A percentile compares a stretch with the other conserved stretches of the same genome.
Conservation (phyloP, 176 grass and related monocot genomes). For the Oryza glaberrima region DNA sequence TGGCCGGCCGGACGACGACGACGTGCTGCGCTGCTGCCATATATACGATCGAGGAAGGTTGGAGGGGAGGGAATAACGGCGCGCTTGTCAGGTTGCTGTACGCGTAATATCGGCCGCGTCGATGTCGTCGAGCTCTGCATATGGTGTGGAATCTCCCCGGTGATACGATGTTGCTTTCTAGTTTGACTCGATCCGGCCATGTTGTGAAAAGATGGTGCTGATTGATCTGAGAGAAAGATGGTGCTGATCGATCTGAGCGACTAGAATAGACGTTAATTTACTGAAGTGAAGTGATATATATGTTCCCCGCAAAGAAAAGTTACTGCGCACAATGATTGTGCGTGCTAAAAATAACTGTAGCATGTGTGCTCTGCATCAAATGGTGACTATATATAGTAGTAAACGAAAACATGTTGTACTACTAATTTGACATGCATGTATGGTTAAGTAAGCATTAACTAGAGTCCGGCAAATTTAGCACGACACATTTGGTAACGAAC, state of each 20-base stretch:
- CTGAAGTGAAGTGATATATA: too few species aligned
- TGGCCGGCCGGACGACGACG: constrained; percentile 13
- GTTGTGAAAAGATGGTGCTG: background rate
- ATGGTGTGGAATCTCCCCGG: constrained; percentile 15
- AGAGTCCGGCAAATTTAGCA: background rate
- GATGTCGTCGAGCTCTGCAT: background rate
- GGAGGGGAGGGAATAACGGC: constrained; percentile 29
- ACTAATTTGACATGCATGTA: background rate
- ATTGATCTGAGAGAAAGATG: background rate
- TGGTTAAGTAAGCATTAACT: background rate
- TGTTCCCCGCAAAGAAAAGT: too few species aligned
- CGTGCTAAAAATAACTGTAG: too few species aligned
- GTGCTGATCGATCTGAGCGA: too few species aligned
- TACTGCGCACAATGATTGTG: too few species aligned
- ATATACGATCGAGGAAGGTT: background rate
- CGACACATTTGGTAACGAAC: background rate
- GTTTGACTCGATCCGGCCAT: background rate
- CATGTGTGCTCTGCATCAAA: too few species aligned
- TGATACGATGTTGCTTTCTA: background rate
- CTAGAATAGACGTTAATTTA: too few species aligned
- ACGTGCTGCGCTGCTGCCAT: background rate
- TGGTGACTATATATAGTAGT: too few species aligned
- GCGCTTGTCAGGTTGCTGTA: constrained; percentile 31
- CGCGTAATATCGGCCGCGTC: constrained; percentile 16
- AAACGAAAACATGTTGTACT: too few species aligned